Evolutionary conservation across 352 stramenopile species (phyloP).

Genomic region (Pythium phragmitis): DNA sequence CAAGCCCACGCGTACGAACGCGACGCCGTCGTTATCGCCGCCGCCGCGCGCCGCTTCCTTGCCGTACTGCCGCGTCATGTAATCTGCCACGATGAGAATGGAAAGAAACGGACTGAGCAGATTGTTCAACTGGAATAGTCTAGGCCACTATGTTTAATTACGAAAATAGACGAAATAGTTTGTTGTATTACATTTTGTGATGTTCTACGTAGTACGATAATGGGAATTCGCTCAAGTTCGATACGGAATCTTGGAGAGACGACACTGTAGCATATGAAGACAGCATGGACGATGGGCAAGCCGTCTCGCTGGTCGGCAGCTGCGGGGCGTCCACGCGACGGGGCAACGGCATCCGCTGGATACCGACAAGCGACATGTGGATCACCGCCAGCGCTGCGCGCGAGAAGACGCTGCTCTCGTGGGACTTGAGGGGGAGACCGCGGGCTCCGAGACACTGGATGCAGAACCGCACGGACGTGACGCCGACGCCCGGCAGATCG

Average conservation of each 20-base stretch:
- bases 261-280: conserved; percentile 24
- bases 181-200: background rate
- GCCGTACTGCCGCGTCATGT: conserved; percentile 2
- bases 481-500: conserved; percentile 30
- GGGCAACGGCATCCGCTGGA: background rate
- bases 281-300: conserved; percentile 29
- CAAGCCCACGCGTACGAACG: conserved; percentile 17
- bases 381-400: background rate
- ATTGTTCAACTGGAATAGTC: background rate
- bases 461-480: conserved; percentile 16
- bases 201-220: background rate
- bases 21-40: conserved; percentile 16
- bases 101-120: background rate
- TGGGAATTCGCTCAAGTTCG: background rate
- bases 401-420: background rate
- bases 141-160: background rate
- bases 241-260: conserved; percentile 21
- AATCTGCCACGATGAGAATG: background rate
- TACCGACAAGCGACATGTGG: background rate
- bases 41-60: background rate
- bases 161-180: background rate
- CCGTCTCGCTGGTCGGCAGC: conserved; percentile 32
- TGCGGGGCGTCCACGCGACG: conserved; percentile 7
- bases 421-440: background rate
- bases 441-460: conserved; percentile 1